Evolutionary conservation across 352 stramenopile species (phyloP).

Genomic region (Phytophthora europaea): DNA sequence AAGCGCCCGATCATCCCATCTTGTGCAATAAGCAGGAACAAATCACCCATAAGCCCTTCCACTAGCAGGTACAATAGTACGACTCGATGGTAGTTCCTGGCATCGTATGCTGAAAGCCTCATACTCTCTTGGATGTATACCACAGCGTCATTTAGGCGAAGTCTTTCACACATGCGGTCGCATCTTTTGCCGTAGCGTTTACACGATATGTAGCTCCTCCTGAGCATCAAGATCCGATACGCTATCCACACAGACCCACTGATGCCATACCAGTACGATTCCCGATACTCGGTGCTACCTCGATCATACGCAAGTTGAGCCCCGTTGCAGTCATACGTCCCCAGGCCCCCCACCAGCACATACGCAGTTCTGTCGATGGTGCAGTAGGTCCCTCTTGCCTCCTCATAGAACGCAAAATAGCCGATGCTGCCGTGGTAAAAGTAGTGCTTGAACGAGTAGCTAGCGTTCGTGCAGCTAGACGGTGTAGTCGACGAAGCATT

Average conservation of each 20-base stretch:
- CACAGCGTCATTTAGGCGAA: constrained; percentile 37
- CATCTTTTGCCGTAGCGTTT: constrained; percentile 39
- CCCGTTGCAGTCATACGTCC: constrained; percentile 43
- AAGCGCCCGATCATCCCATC: constrained; percentile 30
- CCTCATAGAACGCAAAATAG: constrained; percentile 43
- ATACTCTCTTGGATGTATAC: constrained; percentile 48
- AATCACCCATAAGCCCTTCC: constrained; percentile 45
- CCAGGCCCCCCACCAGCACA: constrained; percentile 32
- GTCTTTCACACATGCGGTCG: constrained; percentile 26
- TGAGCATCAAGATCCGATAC: constrained; percentile 37
- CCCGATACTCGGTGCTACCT: constrained; percentile 28
- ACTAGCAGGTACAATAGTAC: constrained; percentile 42
- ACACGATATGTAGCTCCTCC: constrained; percentile 40
- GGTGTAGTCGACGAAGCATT: constrained; percentile 23
- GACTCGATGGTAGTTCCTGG: constrained; percentile 38
- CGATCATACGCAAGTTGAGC: constrained; percentile 21
- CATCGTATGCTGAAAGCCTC: constrained; percentile 34
- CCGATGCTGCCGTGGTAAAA: constrained; percentile 44
- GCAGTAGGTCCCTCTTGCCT: constrained; percentile 39
- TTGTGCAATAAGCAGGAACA: constrained; percentile 47
- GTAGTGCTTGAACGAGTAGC: constrained; percentile 37
- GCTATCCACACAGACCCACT: constrained; percentile 30
- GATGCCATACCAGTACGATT: constrained; percentile 42
- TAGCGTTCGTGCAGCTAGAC: constrained; percentile 22
- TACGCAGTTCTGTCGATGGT: constrained; percentile 38